Percentiles rank a stretch among this genome's conserved stretches.
phyloP scores from a whole-genome alignment of 768 basidiomycete species.

The Mycena latifolia region DNA sequence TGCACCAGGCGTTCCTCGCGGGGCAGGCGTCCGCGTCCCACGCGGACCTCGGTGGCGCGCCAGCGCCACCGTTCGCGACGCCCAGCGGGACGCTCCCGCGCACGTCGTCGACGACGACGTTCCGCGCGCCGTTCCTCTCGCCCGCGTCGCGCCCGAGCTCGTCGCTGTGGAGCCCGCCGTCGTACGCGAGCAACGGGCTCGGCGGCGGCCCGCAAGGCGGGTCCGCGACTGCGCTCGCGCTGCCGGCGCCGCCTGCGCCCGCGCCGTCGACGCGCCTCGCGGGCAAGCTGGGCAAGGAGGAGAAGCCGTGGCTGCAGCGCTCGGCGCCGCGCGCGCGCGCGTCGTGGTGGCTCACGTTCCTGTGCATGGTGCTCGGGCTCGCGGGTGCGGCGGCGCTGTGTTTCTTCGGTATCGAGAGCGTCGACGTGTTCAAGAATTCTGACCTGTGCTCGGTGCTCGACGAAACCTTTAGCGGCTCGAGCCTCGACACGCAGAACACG shows the following conservation, averaged over 20 bases:
- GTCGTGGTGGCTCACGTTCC: constrained; percentile 63
- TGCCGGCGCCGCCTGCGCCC: constrained; percentile 52
- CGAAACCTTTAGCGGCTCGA: constrained; percentile 71
- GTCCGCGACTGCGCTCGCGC: constrained; percentile 44
- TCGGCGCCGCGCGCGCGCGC: constrained; percentile 48
- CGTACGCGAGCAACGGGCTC: constrained; percentile 45
- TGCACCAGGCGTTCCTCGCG: constrained; percentile 22
- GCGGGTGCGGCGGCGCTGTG: constrained; percentile 64
- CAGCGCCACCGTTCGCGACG: constrained; percentile 52
- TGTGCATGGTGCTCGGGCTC: constrained; percentile 66
- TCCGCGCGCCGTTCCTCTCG: constrained; percentile 78
- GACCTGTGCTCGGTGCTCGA: constrained; percentile 73
- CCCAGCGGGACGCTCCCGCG: constrained; percentile 25
- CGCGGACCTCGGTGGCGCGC: constrained; percentile 42
- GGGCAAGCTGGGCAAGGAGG: constrained; percentile 60
- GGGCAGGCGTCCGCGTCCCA: constrained; percentile 9
- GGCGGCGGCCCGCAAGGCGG: constrained; percentile 35
- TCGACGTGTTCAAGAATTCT: constrained; percentile 53
- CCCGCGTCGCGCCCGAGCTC: constrained; percentile 76
- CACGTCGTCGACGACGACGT: constrained; percentile 53
- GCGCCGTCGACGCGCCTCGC: constrained; percentile 63
- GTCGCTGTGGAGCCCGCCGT: constrained; percentile 72
- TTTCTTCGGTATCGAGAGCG: constrained; percentile 63
- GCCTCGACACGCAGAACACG: constrained; percentile 55
- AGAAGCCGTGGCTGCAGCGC: constrained; percentile 73